Conservation (phyloP, 306 rosid genomes). For the Quercus wislizeni region DNA sequence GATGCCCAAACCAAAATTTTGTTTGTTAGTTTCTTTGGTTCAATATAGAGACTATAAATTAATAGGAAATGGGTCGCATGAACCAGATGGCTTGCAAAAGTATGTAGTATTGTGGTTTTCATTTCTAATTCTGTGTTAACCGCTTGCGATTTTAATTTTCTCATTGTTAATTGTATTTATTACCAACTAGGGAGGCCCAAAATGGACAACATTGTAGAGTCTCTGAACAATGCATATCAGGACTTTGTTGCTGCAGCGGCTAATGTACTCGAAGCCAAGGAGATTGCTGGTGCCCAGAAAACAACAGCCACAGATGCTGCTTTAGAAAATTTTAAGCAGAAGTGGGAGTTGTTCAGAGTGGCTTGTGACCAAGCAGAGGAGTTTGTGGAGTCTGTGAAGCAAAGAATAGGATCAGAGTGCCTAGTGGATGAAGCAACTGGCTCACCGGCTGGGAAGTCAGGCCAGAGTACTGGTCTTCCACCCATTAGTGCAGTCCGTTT, state of each 20-base stretch:
- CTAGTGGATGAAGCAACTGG: conserved; percentile 86
- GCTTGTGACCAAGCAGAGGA: conserved; percentile 84
- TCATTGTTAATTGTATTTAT: not conserved
- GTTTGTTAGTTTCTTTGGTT: too few species aligned
- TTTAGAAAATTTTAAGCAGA: conserved; percentile 71
- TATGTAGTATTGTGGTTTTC: not conserved
- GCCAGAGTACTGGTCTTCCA: conserved; percentile 53
- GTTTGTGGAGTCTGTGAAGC: conserved; percentile 82
- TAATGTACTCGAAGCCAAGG: conserved; percentile 60
- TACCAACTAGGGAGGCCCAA: conserved; percentile 1
- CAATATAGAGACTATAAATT: too few species aligned
- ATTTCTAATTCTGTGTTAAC: not conserved
- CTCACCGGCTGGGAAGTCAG: conserved; percentile 48
- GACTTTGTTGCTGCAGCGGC: conserved; percentile 72
- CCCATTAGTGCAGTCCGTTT: conserved; percentile 70
- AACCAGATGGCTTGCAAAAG: not conserved
- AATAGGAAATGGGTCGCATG: not conserved
- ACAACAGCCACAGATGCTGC: conserved; percentile 59
- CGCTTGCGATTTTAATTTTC: too few species aligned
- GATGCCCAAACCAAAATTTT: not conserved
- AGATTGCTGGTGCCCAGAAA: conserved; percentile 44
- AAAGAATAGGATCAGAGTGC: conserved; percentile 80
- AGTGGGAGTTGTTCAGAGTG: conserved; percentile 73
- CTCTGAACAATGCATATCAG: conserved; percentile 62
- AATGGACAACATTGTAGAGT: conserved; percentile 69